Evolutionary conservation across 331 rosid species (phyloP).

Genomic region (Rosa hybrid): DNA sequence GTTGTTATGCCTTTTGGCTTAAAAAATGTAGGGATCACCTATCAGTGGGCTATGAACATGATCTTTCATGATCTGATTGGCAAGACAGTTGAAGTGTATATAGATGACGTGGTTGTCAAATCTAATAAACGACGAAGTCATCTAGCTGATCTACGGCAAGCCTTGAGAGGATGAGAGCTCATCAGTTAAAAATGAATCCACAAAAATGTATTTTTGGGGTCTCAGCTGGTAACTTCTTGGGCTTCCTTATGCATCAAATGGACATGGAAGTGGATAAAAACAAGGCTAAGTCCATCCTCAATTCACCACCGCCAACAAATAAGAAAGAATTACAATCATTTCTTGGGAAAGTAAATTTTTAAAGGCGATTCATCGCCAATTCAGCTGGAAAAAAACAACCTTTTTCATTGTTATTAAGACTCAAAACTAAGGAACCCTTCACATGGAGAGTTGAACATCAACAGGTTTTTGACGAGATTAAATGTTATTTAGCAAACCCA

Average conservation of each 20-base stretch:
- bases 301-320: too few relatives aligned
- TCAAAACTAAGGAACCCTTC: background rate
- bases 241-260: too few relatives aligned
- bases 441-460: background rate
- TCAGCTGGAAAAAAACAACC: too few relatives aligned
- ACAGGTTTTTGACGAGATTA: background rate
- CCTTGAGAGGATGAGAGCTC: too few relatives aligned
- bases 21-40: background rate
- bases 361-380: too few relatives aligned
- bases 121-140: background rate
- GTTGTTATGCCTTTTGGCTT: too few relatives aligned
- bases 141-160: too few relatives aligned
- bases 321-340: too few relatives aligned
- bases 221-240: too few relatives aligned
- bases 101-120: background rate
- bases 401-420: background rate
- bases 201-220: background rate
- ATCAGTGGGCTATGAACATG: background rate
- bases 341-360: too few relatives aligned
- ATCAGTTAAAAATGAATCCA: background rate
- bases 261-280: too few relatives aligned
- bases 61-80: background rate
- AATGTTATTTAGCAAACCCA: background rate
- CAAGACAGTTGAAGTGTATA: background rate
- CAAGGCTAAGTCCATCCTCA: too few relatives aligned